Evolutionary conservation across 2,329 filamentous ascomycete genomes (phyloP).

Genomic region (Pestalotiopsis sp.): DNA sequence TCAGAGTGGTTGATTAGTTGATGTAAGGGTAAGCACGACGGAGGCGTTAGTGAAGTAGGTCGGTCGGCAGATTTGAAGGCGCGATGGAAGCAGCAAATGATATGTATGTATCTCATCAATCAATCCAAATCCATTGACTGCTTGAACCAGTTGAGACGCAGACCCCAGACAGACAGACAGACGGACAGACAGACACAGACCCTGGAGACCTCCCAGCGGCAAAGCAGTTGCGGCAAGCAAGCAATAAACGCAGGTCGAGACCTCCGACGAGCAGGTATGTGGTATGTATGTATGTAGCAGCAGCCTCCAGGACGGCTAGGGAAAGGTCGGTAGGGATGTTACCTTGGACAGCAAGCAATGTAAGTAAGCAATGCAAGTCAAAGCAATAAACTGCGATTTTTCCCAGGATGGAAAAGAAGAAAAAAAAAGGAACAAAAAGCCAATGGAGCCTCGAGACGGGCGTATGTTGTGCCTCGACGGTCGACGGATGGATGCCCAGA

Average conservation of each 20-base stretch:
- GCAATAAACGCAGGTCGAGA: too few species aligned
- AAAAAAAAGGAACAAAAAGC: background rate
- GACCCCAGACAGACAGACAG: background rate
- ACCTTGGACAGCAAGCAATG: too few species aligned
- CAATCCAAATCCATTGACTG: background rate
- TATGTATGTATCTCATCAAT: background rate
- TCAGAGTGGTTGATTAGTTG: conserved; percentile 1
- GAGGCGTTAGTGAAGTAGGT: background rate
- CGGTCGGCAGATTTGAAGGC: background rate
- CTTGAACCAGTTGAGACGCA: too few species aligned
- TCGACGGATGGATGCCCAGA: conserved; percentile 23
- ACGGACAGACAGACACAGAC: background rate
- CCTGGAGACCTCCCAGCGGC: background rate
- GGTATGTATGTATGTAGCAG: background rate
- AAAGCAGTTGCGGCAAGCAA: background rate
- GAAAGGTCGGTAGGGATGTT: too few species aligned
- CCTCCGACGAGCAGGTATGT: background rate
- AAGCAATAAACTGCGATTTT: conserved; percentile 17
- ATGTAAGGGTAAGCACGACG: conserved; percentile 7
- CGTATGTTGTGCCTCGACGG: conserved; percentile 22
- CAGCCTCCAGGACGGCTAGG: conserved; percentile 15
- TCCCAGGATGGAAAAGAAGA: background rate
- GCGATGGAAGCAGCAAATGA: background rate
- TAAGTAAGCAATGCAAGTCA: background rate
- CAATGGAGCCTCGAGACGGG: conserved; percentile 6